Evolutionary conservation across 257 asterid genomes (phyloP).

Genomic region (Solanum rostratum): DNA sequence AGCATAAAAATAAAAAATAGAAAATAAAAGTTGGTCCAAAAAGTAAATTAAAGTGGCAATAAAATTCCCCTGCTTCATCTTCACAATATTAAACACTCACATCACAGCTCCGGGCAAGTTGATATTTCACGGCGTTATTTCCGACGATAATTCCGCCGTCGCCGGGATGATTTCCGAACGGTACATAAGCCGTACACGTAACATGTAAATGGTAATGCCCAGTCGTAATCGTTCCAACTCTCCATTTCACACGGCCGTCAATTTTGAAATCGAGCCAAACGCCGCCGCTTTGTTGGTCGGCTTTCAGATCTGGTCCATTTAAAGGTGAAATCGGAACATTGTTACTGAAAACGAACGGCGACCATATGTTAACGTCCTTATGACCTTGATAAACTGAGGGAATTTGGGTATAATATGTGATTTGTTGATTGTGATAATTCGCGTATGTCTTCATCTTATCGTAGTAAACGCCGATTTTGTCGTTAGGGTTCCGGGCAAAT

Average conservation of each 20-base stretch:
- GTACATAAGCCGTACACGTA: slow-evolving; percentile 53
- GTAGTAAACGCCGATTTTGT: slow-evolving; percentile 60
- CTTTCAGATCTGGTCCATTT: slow-evolving; percentile 44
- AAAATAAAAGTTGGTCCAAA: background rate
- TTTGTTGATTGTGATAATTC: slow-evolving; percentile 56
- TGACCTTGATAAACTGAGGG: slow-evolving; percentile 84
- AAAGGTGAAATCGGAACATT: slow-evolving; percentile 73
- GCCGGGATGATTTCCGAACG: slow-evolving; percentile 28
- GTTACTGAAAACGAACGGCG: slow-evolving; percentile 57
- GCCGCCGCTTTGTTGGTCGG: slow-evolving; percentile 52
- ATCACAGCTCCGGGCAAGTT: slow-evolving; percentile 44
- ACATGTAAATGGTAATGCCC: slow-evolving; percentile 75
- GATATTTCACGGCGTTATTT: slow-evolving; percentile 55
- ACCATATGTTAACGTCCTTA: slow-evolving; percentile 70
- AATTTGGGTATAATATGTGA: slow-evolving; percentile 60
- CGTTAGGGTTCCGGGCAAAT: slow-evolving; percentile 66
- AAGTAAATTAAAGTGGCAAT: background rate
- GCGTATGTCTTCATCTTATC: slow-evolving; percentile 44
- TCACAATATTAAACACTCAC: slow-evolving; percentile 26
- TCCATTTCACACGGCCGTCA: slow-evolving; percentile 72
- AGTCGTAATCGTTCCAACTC: slow-evolving; percentile 44
- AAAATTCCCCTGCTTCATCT: background rate
- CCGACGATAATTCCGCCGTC: slow-evolving; percentile 29
- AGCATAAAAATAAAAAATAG: background rate
- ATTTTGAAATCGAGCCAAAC: slow-evolving; percentile 34